These are phyloP conservation scores for Juglanconis sp. DNA, from an alignment of 2,329 filamentous ascomycete species.

Conservation along the genomic window DNA sequence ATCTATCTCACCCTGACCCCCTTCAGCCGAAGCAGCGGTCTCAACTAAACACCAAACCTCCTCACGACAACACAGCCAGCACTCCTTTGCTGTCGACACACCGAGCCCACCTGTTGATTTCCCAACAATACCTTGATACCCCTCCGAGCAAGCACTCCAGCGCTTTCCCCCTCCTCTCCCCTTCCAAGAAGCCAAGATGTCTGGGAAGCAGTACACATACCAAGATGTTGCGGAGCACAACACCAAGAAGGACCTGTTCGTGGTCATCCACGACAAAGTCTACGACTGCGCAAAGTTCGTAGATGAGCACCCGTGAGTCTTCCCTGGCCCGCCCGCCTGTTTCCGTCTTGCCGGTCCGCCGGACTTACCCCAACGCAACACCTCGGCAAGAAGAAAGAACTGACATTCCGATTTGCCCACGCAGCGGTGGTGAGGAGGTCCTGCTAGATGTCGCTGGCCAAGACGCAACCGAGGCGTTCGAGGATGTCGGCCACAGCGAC, in stretches of 20 bases:
- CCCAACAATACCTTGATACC: background rate
- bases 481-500: constrained; percentile 98
- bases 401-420: constrained; percentile 23
- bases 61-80: background rate
- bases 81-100: constrained; percentile 5
- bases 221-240: constrained; percentile 81
- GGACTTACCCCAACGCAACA: background rate
- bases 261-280: constrained; percentile 95
- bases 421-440: constrained; percentile 95
- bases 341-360: no score
- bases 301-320: constrained; percentile 86
- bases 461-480: constrained; percentile 96
- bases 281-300: constrained; percentile 88
- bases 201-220: constrained; percentile 62
- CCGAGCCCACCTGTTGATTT: background rate
- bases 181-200: constrained; percentile 33
- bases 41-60: no score
- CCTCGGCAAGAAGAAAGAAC: constrained; percentile 14
- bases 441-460: constrained; percentile 93
- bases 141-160: background rate
- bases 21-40: no score
- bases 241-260: constrained; percentile 88
- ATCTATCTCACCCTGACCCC: constrained; percentile 1
- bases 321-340: no score
- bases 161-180: background rate